Evolutionary conservation across 306 rosid species (phyloP), one percentile per base, ranked within the genome.

Genomic region (Dryas alaskensis): DNA sequence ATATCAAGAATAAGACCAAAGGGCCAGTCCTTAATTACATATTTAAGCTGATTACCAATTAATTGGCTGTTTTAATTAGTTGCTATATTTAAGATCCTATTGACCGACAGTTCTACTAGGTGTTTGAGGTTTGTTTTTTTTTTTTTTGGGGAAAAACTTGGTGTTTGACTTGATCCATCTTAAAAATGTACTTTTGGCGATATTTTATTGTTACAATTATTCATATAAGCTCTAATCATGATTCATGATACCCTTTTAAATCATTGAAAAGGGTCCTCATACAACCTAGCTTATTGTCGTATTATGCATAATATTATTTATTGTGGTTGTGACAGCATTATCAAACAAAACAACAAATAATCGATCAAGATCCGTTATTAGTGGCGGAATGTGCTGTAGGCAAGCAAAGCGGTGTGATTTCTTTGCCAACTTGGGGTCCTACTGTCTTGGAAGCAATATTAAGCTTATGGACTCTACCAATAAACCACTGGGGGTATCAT

Each of bases 61-160:
- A 4, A 10, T 42, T 69, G 64, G 74, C 22, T 67, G 12, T n/a
- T 43, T 16, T 14, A 31, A 31, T 16, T 14, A 39, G 69, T 55
- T 45, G n/a, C 48, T n/a, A 40, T 31, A 31, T 31, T 31, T 5
- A 40, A 57, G 52, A 55, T 61, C 60, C 78, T 59, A 51, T 53
- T 59, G 74, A 76, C 81, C 75, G 81, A 72, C 84, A 76, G 3
- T 0, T 59, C 19, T 19, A 31, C 37, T 31, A 31, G 37, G 37
- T 31, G 37, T 31, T 31, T 31, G 37, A 31, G 37, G 37, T 31
- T 31, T 27, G n/a, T 19, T 19, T 19, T 19, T 19, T 19, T 27
- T 27, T 27, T 31, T 31, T 31, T 31, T 31, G 1, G 37, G 37
- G 3, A 31, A 31, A 31, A 31, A 51, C 60, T 54, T 46, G 60